Evolutionary conservation across 768 basidiomycete genomes (phyloP), one percentile per base, ranked within the genome.

Genomic region (Leccinum aurantiacum): DNA sequence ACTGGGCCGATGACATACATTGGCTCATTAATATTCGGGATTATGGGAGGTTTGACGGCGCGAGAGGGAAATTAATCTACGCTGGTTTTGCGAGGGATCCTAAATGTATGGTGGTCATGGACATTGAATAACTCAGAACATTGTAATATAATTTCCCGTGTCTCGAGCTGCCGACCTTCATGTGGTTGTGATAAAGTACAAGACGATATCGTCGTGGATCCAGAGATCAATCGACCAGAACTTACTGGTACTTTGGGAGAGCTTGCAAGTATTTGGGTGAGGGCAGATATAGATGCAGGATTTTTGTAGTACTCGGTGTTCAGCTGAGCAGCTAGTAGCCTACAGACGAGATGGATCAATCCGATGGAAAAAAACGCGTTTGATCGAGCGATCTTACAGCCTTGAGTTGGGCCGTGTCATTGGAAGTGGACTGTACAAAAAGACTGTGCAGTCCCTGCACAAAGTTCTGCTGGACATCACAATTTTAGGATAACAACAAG

Each of bases 261-360:
- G 72, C 83, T 89, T 38, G 90, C 89, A 53, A 94, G 81, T 71
- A 98, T 91, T 69, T 85, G 87, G 57, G 91, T 90, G 37, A 99
- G 85, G 41, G 92, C 93, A 51, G 95, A 84, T 63, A 99, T 95
- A 72, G 94, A 97, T 78, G 81, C 78, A 7, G 95, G 84, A 70
- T 88, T 87, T 78, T 92, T 94, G 84, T 95, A 98, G 78, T 86
- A 98, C 55, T 95, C 89, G 66, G 87, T 87, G 76, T 96, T 97
- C 58, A 99, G 82, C 66, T 88, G 85, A 6, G 91, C 84, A 14
- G 97, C 22, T 22, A 22, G 22, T 99, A 6, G 96, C 94, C 95
- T 98, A 63, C 19, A 25, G 44, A 61, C 25, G 60, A 57, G 33
- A 19, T 27, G 47, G 53, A 48, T 69, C 19, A 65, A 59, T 61